Conservation (phyloP, 768 basidiomycete genomes). For the Lepiota brunneoincarnata region DNA sequence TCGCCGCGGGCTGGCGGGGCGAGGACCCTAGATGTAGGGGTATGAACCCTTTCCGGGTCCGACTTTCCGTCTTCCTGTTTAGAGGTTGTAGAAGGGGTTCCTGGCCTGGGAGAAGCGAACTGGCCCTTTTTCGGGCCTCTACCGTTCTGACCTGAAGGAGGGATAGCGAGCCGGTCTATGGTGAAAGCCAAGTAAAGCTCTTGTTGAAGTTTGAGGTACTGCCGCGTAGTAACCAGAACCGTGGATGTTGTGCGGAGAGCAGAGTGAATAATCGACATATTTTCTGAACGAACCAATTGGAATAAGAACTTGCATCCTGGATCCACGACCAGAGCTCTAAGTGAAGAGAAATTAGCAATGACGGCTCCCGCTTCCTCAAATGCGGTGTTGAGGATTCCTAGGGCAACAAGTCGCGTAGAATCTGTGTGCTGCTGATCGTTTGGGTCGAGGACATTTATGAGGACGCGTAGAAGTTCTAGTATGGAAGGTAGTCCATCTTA, state of each 20-base stretch:
- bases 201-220: constrained; percentile 87
- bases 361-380: constrained; percentile 81
- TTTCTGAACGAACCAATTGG: constrained; percentile 92
- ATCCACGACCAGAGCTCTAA: constrained; percentile 77
- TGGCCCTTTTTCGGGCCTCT: constrained; percentile 17
- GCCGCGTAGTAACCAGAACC: constrained; percentile 83
- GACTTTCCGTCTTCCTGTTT: constrained; percentile 31
- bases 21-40: constrained; percentile 51
- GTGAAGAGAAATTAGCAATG: constrained; percentile 75
- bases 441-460: constrained; percentile 94
- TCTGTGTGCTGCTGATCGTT: constrained; percentile 95
- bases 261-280: constrained; percentile 71
- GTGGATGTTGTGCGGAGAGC: constrained; percentile 86
- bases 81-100: constrained; percentile 49
- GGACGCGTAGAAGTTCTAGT: constrained; percentile 87
- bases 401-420: constrained; percentile 86
- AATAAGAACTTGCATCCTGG: constrained; percentile 95
- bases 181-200: constrained; percentile 95
- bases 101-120: constrained; percentile 48
- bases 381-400: constrained; percentile 83
- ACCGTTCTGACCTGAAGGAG: constrained; percentile 34
- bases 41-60: constrained; percentile 42
- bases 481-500: constrained; percentile 90
- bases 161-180: constrained; percentile 82
- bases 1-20: constrained; percentile 82